phyloP scores from a whole-genome alignment of 2,329 filamentous ascomycete species.

The Monosporascus ibericus region DNA sequence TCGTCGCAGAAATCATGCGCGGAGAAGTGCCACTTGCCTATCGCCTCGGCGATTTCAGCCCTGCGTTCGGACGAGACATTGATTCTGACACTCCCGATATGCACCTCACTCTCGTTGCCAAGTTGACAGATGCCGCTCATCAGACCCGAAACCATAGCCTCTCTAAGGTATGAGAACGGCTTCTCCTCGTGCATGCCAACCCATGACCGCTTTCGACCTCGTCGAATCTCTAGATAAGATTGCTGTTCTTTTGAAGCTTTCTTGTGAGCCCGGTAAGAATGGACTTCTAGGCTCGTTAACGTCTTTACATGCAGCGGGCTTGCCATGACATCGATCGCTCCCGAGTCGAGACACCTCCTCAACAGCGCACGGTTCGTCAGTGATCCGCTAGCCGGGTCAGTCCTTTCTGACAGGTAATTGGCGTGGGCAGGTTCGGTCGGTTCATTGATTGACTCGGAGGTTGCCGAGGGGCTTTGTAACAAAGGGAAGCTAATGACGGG shows the following conservation, averaged over 20 bases:
- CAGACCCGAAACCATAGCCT: slow-evolving; percentile 87
- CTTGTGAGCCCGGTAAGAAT: slow-evolving; percentile 77
- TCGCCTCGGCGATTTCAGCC: slow-evolving; percentile 57
- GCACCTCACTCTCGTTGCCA: slow-evolving; percentile 54
- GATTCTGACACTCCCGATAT: slow-evolving; percentile 60
- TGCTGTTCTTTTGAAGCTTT: slow-evolving; percentile 69
- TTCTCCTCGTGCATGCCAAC: slow-evolving; percentile 80
- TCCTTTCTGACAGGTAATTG: slow-evolving; percentile 16
- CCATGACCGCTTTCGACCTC: slow-evolving; percentile 82
- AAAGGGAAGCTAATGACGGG: slow-evolving; percentile 41
- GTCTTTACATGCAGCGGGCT: slow-evolving; percentile 71
- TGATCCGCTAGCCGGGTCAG: slow-evolving; percentile 25
- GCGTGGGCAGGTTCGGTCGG: slow-evolving; percentile 14
- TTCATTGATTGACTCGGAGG: slow-evolving; percentile 23
- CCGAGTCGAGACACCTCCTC: slow-evolving; percentile 73
- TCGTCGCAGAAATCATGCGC: slow-evolving; percentile 88
- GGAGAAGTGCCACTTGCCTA: slow-evolving; percentile 81
- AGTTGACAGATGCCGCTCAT: slow-evolving; percentile 84
- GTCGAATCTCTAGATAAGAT: slow-evolving; percentile 64
- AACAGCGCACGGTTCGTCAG: slow-evolving; percentile 42
- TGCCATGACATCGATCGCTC: slow-evolving; percentile 78
- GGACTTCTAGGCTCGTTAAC: slow-evolving; percentile 70
- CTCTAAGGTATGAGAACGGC: slow-evolving; percentile 81
- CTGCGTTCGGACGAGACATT: slow-evolving; percentile 61
- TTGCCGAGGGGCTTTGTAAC: slow-evolving; percentile 22